Conservation (phyloP, 441 rosid genomes). For the Gossypium gossypioides region DNA sequence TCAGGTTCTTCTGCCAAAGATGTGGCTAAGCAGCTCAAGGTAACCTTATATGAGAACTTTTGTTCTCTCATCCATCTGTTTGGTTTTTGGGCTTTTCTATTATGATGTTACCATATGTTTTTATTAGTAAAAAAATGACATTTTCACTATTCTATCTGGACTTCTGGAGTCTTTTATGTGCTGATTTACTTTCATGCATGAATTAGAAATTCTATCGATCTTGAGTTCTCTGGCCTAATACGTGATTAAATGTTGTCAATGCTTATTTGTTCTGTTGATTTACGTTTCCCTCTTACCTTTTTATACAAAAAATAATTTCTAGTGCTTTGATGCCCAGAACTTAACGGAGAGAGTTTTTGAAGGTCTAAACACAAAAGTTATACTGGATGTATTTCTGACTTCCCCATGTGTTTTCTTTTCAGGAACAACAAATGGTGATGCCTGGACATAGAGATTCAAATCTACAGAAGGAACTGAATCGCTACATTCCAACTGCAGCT, state of each 20-base stretch:
- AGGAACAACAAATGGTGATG: conserved; percentile 49
- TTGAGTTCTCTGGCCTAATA: neutral
- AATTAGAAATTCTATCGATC: neutral
- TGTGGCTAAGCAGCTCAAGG: conserved; percentile 67
- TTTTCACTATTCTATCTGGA: neutral
- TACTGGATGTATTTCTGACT: conserved; percentile 1
- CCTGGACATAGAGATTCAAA: neutral
- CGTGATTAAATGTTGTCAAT: neutral
- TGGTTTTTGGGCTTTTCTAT: neutral
- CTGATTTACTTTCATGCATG: neutral
- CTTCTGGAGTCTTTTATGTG: neutral
- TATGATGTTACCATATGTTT: neutral
- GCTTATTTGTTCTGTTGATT: neutral
- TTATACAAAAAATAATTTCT: neutral
- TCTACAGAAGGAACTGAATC: neutral
- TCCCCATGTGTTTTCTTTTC: neutral
- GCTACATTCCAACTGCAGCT: conserved; percentile 53
- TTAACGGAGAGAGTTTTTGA: neutral
- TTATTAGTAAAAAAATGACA: neutral
- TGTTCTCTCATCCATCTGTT: neutral
- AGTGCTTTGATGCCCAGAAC: neutral
- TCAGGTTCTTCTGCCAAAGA: conserved; percentile 43
- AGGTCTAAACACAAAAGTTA: neutral
- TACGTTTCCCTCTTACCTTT: neutral
- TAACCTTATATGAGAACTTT: conserved; percentile 4